phyloP scores from a whole-genome alignment of 169 alveolate species.

The Plasmodium chabaudi region DNA sequence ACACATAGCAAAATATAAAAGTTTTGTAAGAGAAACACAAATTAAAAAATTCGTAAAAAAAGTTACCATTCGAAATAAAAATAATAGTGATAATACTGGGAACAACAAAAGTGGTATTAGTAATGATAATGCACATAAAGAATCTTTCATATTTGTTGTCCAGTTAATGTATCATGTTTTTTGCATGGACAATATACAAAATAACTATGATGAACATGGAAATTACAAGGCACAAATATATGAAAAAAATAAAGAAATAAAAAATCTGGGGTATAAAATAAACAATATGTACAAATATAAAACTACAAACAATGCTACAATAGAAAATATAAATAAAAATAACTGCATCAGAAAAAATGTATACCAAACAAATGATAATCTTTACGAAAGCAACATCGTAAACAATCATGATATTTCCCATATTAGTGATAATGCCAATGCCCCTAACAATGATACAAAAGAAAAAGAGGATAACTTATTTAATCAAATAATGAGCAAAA shows the following conservation, averaged over 20 bases:
- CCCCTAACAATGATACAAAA: not conserved
- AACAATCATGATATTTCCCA: not conserved
- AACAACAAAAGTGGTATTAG: slow-evolving; percentile 5
- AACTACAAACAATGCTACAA: not conserved
- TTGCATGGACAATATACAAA: slow-evolving; percentile 28
- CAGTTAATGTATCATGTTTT: slow-evolving; percentile 51
- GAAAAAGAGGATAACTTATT: slow-evolving; percentile 3
- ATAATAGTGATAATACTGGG: not conserved
- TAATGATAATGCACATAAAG: slow-evolving; percentile 15
- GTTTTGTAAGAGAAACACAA: not conserved
- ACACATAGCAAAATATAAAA: not conserved
- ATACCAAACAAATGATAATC: no score
- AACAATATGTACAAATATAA: slow-evolving; percentile 5
- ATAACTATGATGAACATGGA: slow-evolving; percentile 29
- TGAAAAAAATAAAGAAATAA: slow-evolving; percentile 1
- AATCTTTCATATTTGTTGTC: slow-evolving; percentile 32
- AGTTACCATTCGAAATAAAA: slow-evolving; percentile 14
- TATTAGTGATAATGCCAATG: not conserved
- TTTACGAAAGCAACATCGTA: not conserved
- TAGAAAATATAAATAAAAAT: not conserved
- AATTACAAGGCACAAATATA: not conserved
- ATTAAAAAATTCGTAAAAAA: slow-evolving; percentile 33
- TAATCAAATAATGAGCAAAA: slow-evolving; percentile 32
- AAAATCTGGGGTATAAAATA: not conserved
- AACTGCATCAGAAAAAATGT: not conserved